phyloP scores from a whole-genome alignment of 495 filamentous ascomycete genomes.

The Penicillium daleae region DNA sequence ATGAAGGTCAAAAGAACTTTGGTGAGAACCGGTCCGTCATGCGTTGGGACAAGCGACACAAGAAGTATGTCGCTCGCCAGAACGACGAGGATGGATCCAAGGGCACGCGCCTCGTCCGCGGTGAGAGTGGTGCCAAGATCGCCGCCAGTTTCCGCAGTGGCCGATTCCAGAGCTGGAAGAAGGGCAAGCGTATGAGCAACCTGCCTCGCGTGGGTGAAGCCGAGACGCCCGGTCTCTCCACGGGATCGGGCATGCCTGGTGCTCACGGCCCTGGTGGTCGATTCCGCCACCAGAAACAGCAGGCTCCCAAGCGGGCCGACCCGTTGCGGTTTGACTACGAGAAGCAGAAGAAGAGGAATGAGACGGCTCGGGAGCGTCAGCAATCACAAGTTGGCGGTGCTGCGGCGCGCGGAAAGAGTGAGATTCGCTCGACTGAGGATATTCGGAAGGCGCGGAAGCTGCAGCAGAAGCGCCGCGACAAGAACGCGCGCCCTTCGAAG shows the following conservation, averaged over 20 bases:
- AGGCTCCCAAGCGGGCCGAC: constrained; percentile 90
- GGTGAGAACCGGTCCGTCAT: constrained; percentile 72
- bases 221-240: constrained; percentile 57
- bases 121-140: constrained; percentile 95
- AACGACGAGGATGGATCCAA: constrained; percentile 95
- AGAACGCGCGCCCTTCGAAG: constrained; percentile 85
- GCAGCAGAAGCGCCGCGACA: constrained; percentile 76
- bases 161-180: constrained; percentile 89
- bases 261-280: constrained; percentile 37
- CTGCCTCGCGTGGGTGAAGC: constrained; percentile 81
- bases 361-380: constrained; percentile 76
- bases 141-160: constrained; percentile 90
- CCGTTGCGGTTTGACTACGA: constrained; percentile 87
- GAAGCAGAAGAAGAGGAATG: constrained; percentile 85
- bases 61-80: constrained; percentile 86
- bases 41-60: constrained; percentile 96
- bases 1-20: constrained; percentile 78
- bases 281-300: constrained; percentile 81
- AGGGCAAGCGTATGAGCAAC: constrained; percentile 74
- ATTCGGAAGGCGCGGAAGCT: constrained; percentile 79
- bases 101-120: constrained; percentile 79
- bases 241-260: constrained; percentile 36
- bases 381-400: constrained; percentile 35
- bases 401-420: constrained; percentile 73
- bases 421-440: constrained; percentile 80